Evolutionary conservation across 495 filamentous ascomycete species (phyloP).

Genomic region (Antarctomyces pellizariae): DNA sequence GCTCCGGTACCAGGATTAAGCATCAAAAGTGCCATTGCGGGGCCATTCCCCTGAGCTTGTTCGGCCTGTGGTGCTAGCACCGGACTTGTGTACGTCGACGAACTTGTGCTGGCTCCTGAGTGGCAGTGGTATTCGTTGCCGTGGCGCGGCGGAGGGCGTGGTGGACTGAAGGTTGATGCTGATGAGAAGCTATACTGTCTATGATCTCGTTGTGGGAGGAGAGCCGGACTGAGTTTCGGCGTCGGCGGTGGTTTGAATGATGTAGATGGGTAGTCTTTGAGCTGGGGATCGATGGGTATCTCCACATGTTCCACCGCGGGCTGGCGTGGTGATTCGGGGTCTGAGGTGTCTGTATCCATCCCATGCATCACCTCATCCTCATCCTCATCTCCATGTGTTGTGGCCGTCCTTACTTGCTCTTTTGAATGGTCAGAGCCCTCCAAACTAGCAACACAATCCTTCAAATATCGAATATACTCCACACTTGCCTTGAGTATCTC

Average conservation of each 20-base stretch:
- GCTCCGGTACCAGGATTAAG: constrained; percentile 44
- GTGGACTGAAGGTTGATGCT: constrained; percentile 15
- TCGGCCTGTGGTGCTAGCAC: constrained; percentile 18
- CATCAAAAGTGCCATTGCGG: constrained; percentile 59
- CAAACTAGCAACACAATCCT: constrained; percentile 65
- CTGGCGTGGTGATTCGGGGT: constrained; percentile 9
- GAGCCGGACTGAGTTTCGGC: no score
- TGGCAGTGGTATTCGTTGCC: constrained; percentile 21
- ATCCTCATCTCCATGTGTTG: constrained; percentile 11
- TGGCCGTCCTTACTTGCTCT: constrained; percentile 12
- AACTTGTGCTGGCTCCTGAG: constrained; percentile 18
- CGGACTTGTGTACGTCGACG: constrained; percentile 26
- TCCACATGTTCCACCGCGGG: constrained; percentile 20
- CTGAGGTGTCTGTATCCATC: constrained; percentile 6
- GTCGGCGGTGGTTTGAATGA: no score
- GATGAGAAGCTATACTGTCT: constrained; percentile 25
- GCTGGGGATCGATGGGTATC: constrained; percentile 26
- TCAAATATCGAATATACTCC: constrained; percentile 86
- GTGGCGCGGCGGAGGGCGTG: constrained; percentile 23
- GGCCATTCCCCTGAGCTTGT: constrained; percentile 46
- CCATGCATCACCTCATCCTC: no score
- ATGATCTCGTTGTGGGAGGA: constrained; percentile 17
- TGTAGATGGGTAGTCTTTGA: no score
- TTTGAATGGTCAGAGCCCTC: constrained; percentile 50
- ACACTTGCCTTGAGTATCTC: constrained; percentile 79